Conservation (phyloP, 768 basidiomycete genomes). For the Rhizopogon vinicolor region DNA sequence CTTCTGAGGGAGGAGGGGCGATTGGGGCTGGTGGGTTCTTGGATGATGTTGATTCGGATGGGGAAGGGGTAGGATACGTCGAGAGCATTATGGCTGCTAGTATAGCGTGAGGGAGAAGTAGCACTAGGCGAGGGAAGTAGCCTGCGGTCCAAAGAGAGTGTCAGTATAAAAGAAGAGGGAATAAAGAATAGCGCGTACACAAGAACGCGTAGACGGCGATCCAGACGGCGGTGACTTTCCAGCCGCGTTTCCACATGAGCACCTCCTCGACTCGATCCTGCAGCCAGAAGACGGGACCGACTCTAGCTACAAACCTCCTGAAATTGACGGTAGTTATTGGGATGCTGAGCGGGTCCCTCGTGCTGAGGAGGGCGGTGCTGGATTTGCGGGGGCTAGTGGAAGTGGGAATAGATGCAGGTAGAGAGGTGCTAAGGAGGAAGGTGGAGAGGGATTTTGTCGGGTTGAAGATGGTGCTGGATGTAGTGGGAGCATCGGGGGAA, state of each 20-base stretch:
- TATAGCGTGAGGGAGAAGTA: conserved; percentile 63
- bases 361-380: conserved; percentile 42
- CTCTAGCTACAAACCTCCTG: conserved; percentile 68
- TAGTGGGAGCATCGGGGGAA: conserved; percentile 13
- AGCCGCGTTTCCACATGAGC: conserved; percentile 74
- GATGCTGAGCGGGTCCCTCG: conserved; percentile 68
- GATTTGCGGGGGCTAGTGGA: conserved; percentile 14
- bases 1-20: conserved; percentile 41
- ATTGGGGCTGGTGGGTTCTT: conserved; percentile 27
- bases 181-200: conserved; percentile 49
- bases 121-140: conserved; percentile 66
- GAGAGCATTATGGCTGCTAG: conserved; percentile 64
- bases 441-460: conserved; percentile 30
- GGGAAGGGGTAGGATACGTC: conserved; percentile 45
- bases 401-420: conserved; percentile 13
- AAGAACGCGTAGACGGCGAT: conserved; percentile 74
- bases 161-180: background rate
- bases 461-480: conserved; percentile 18
- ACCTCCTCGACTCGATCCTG: conserved; percentile 87
- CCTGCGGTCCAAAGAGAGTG: conserved; percentile 36
- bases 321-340: conserved; percentile 79
- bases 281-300: conserved; percentile 84
- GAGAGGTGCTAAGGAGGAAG: conserved; percentile 20
- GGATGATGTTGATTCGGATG: background rate
- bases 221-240: conserved; percentile 70